Percentiles rank a stretch among this genome's conserved stretches.
phyloP scores from a whole-genome alignment of 2,329 filamentous ascomycete genomes.

The Trichophyton mentagrophytes region DNA sequence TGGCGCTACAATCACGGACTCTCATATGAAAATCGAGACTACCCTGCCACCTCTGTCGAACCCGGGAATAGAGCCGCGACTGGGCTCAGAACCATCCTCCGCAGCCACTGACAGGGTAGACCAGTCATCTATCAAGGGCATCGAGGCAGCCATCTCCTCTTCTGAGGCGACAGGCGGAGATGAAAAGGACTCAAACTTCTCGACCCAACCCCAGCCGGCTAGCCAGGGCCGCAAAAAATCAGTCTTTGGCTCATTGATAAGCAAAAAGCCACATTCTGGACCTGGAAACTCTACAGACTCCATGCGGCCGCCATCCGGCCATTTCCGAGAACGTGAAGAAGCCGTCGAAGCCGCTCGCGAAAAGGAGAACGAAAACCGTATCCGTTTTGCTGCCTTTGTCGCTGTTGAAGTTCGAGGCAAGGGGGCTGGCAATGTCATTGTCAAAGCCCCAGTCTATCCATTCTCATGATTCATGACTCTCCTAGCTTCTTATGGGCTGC shows the following conservation, averaged over 20 bases:
- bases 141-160: constrained; percentile 9
- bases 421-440: constrained; percentile 47
- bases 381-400: constrained; percentile 65
- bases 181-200: constrained; percentile 10
- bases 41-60: constrained; percentile 49
- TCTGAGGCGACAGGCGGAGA: constrained; percentile 2
- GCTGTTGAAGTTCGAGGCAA: constrained; percentile 62
- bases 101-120: constrained; percentile 11
- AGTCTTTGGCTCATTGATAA: constrained; percentile 31
- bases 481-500: background rate
- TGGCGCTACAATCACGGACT: constrained; percentile 53
- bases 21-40: constrained; percentile 74
- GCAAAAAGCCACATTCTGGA: constrained; percentile 21
- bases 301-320: constrained; percentile 2
- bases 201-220: constrained; percentile 8
- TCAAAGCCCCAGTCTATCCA: constrained; percentile 59
- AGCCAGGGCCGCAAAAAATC: constrained; percentile 29
- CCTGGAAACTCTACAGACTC: constrained; percentile 4
- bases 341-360: constrained; percentile 1
- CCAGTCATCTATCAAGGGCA: constrained; percentile 15
- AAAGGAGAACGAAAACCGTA: constrained; percentile 30
- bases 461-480: constrained; percentile 20
- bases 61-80: constrained; percentile 17
- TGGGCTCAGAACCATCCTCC: constrained; percentile 11
- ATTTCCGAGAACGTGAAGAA: constrained; percentile 11